Base-by-base conservation (phyloP, 345 rosid genomes). In the Brassica juncea region DNA sequence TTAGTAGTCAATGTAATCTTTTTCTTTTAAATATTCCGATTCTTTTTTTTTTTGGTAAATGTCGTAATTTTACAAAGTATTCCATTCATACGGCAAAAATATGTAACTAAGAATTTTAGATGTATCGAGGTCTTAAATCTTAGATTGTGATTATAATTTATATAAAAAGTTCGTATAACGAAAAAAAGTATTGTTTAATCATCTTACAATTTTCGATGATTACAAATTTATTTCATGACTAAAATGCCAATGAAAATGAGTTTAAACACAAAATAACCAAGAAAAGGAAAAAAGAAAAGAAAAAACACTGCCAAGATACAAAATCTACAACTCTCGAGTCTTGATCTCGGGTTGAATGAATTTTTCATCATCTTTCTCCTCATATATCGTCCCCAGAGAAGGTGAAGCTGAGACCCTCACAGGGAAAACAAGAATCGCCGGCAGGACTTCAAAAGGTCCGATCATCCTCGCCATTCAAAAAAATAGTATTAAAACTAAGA, bases 391-490 rank as follows among this genome's bases (percentile, higher is more conserved):
- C 19, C 32, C 71, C 34, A 78, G 15, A 1, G 76, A 65, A 71
- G 81, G 72, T 2, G 66, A 39, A 71, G 60, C 49, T 55, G 81
- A 78, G 47, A 65, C 76, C 32, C 34, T 78, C 59, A 37, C 16
- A 2, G 81, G 76, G 31, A 15, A 64, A 64, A 78, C 76, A 54
- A 78, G 59, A 63, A 71, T 27, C 76, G 32, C 60, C 27, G 72
- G 77, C 9, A 44, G 5, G 12, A 9, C 32, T 66, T 78, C 82
- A 2, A 66, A 11, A 8, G 81, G 66, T 54, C 81, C 81, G 66
- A 64, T 77, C 81, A 71, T 63, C 42, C 62, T 77, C 71, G 70
- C 57, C 76, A 71, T 69, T n/a, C 2, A 7, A 8, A 21, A n/a
- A 3, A 12, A 75, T 2, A 5, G 14, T 28, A 28, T 49, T 47